Evolutionary conservation across 257 asterid species (phyloP), one percentile per base, ranked within the genome.

Genomic region (Orobanche coerulescens): DNA sequence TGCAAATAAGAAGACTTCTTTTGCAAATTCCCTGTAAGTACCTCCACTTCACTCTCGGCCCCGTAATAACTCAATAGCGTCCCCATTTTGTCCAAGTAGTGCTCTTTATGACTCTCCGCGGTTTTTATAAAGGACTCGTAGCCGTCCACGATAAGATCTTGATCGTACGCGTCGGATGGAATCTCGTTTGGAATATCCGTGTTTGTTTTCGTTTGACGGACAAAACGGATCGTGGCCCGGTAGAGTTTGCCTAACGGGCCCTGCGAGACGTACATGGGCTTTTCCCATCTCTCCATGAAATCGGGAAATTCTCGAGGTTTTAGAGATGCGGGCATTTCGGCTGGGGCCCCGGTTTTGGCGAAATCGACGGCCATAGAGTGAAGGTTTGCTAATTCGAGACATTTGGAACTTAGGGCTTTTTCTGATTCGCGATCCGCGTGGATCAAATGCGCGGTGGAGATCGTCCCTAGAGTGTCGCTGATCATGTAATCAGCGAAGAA

Each of bases 341-440:
- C 98, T 10, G 97, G 95, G 57, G 97, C 94, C 16, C 95, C 98
- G 0, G 95, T 70, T 70, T 92, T 92, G 64, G 98, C 98, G 10
- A 78, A 92, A 59, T 88, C 97, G n/a, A 92, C 98, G 2, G 97
- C 98, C 98, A 88, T 92, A 0, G 98, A 88, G 70, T 88, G 97
- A 13, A 92, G 95, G 61, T 74, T 72, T 33, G 98, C 94, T 59
- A 92, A 74, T 71, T 92, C 86, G 14, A 88, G 94, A 20, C 98
- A 92, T 73, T 88, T 84, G 63, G 81, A 14, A 60, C 88, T 82
- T 36, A 84, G 64, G 25, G 96, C 97, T 68, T 92, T 88, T 1
- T 82, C 89, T 0, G 84, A 91, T 48, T 92, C 97, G 6, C 87
- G 84, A 63, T 92, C 98, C 2, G 95, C 95, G 9, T 86, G 95